A percentile compares a stretch with the other conserved stretches of the same genome.
These are phyloP conservation scores for Fusarium sp. DNA, from an alignment of 2,329 filamentous ascomycete genomes.

Conservation along the genomic window DNA sequence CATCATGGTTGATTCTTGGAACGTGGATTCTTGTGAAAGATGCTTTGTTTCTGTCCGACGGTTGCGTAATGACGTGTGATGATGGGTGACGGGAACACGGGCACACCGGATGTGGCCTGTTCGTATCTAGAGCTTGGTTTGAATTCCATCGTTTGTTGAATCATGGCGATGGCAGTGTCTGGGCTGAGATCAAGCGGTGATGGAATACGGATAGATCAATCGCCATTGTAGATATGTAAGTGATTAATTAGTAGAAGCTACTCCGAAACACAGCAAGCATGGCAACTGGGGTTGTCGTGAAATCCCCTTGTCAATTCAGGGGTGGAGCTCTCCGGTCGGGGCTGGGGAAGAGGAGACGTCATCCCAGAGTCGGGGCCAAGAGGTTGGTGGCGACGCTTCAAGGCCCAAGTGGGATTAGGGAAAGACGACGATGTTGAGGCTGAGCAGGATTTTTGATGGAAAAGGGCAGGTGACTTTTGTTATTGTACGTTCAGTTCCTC, in stretches of 20 bases:
- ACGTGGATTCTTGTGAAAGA: background rate
- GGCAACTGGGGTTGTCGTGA: background rate
- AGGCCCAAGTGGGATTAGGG: constrained; percentile 4
- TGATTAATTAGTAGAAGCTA: background rate
- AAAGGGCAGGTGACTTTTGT: constrained; percentile 9
- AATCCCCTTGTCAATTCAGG: background rate
- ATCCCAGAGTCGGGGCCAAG: constrained; percentile 18
- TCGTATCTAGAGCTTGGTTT: background rate
- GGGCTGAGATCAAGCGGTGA: background rate
- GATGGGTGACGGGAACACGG: background rate
- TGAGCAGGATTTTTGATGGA: constrained; percentile 17
- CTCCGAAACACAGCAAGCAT: constrained; percentile 4
- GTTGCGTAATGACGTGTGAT: background rate
- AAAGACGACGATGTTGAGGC: constrained; percentile 29
- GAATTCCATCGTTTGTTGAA: background rate
- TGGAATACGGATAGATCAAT: background rate
- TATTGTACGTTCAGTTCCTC: background rate
- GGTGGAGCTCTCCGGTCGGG: constrained; percentile 2
- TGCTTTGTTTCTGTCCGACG: background rate
- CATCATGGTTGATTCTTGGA: background rate
- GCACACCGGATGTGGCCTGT: background rate
- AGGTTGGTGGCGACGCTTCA: constrained; percentile 20
- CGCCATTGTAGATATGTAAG: background rate
- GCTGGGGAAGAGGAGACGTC: constrained; percentile 20
- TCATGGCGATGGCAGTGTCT: background rate